phyloP scores from a whole-genome alignment of 148 eudicot genomes.

The Nepenthes mirabilis region DNA sequence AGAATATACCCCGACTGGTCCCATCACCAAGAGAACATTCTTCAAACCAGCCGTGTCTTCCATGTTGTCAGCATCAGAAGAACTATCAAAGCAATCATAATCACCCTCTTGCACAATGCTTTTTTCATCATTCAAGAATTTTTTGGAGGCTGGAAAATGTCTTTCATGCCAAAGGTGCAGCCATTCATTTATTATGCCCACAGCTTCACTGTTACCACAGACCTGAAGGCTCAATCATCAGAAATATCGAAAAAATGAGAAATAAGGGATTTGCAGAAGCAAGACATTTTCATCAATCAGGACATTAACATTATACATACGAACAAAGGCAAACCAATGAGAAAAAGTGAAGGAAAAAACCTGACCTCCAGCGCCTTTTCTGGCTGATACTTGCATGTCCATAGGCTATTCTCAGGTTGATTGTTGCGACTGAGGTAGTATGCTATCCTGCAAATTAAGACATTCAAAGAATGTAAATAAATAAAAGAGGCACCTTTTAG shows the following conservation, averaged over 20 bases:
- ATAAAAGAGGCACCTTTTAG: not conserved
- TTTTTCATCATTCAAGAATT: constrained; percentile 16
- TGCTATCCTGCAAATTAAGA: constrained; percentile 25
- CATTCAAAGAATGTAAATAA: not conserved
- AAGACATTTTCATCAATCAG: too few relatives aligned
- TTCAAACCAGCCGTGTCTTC: constrained; percentile 44
- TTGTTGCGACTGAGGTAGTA: constrained; percentile 27
- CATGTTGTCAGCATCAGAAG: constrained; percentile 31
- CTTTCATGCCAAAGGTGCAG: constrained; percentile 58
- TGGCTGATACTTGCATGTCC: constrained; percentile 90
- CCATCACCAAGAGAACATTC: constrained; percentile 83
- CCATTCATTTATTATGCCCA: constrained; percentile 75
- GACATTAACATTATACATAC: not conserved
- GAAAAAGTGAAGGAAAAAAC: constrained; percentile 4
- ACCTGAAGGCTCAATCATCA: constrained; percentile 37
- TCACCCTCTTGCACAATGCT: constrained; percentile 20
- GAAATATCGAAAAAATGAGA: not conserved
- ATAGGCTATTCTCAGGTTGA: constrained; percentile 64
- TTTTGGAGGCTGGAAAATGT: constrained; percentile 34
- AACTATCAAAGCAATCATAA: constrained; percentile 30
- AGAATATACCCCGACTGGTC: constrained; percentile 89
- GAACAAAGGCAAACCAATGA: not conserved
- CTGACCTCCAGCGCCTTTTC: constrained; percentile 72
- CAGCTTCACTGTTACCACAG: constrained; percentile 76
- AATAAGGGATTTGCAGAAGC: not conserved